A percentile compares a stretch with the other conserved stretches of the same genome.
These are phyloP conservation scores for Cryptosporidium muris DNA, from an alignment of 169 alveolate species.

Conservation along the genomic window DNA sequence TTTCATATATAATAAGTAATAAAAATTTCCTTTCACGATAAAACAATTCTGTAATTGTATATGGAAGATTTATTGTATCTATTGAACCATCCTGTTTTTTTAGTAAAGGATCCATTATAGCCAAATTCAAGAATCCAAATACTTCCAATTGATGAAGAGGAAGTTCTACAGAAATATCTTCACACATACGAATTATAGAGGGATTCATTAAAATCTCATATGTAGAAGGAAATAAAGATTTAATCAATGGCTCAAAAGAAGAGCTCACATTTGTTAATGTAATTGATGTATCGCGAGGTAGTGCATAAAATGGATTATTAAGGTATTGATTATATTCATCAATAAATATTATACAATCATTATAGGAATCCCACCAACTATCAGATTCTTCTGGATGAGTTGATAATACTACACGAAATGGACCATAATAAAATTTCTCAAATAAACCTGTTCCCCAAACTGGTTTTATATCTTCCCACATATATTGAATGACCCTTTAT, in stretches of 20 bases:
- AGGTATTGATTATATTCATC: slow-evolving; percentile 26
- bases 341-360: slow-evolving; percentile 26
- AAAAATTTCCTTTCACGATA: slow-evolving; percentile 47
- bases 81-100: slow-evolving; percentile 13
- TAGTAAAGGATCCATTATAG: slow-evolving; percentile 44
- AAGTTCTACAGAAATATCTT: slow-evolving; percentile 61
- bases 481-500: background rate
- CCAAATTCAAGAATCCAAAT: slow-evolving; percentile 55
- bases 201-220: slow-evolving; percentile 5
- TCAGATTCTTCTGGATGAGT: slow-evolving; percentile 60
- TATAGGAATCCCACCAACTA: slow-evolving; percentile 63
- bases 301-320: slow-evolving; percentile 44
- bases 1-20: slow-evolving; percentile 23
- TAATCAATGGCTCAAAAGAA: slow-evolving; percentile 5
- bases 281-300: slow-evolving; percentile 57
- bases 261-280: slow-evolving; percentile 9
- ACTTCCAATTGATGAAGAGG: slow-evolving; percentile 56
- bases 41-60: slow-evolving; percentile 40
- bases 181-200: slow-evolving; percentile 25
- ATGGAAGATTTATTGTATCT: slow-evolving; percentile 5
- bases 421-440: slow-evolving; percentile 48
- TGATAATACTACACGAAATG: slow-evolving; percentile 28
- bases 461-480: slow-evolving; percentile 66
- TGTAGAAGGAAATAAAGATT: slow-evolving; percentile 15
- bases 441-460: slow-evolving; percentile 70